Base-by-base conservation (phyloP, 176 grass and related monocot genomes). In the Melocanna baccifera region DNA sequence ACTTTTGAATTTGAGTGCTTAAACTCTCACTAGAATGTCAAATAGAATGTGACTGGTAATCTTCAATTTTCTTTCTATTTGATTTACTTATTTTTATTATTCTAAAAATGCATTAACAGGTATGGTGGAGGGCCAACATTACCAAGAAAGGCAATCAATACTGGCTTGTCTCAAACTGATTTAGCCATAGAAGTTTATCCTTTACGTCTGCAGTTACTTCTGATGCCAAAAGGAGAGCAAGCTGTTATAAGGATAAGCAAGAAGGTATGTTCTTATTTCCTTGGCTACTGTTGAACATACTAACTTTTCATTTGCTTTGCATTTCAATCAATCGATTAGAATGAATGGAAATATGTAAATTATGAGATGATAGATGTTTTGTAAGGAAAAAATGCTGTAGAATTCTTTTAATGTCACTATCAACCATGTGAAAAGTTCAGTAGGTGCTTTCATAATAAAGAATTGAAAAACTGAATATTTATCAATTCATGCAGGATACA, bases 121-220 rank as follows among this genome's bases (percentile, higher is more conserved):
- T 99, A 99, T 59, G 93, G 97, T 72, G 97, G 97, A 69, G 97
- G 97, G 18, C 97, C 97, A 65, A 81, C 80, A 80, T 82, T 99
- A 82, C 93, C 91, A 81, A 90, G 97, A 89, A 99, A 91, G 80
- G 93, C 97, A 76, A 99, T 99, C 80, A 92, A 99, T 29, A 94
- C 83, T 87, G 97, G 97, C 62, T 87, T 99, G 41, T 99, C 97
- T 89, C 93, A 96, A 89, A 89, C 83, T 81, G 97, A 99, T 89
- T 89, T 99, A 81, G 88, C 93, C 40, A 96, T 99, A 83, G 97
- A 99, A 99, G 97, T 99, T 81, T 99, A 99, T 87, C 97, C 97
- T 80, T 71, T 99, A 71, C 93, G 97, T 15, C 91, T 99, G 46
- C 97, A 94, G 78, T 92, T 99, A 79, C 82, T 92, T 89, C 86